Evolutionary conservation across 495 filamentous ascomycete species (phyloP), one percentile per base, ranked within the genome.

Genomic region (Niebla homalea): DNA sequence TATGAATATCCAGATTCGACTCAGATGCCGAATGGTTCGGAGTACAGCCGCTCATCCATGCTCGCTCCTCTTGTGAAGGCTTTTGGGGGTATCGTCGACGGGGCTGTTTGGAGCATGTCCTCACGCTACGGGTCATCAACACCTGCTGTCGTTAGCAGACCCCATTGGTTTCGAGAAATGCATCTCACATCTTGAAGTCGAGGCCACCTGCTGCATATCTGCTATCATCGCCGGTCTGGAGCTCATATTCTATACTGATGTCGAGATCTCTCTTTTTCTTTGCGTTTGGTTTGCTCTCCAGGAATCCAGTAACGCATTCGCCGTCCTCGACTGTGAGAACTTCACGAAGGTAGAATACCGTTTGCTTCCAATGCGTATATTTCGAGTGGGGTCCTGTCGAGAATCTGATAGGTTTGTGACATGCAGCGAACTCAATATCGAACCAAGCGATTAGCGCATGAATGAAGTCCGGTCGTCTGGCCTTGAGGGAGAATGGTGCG

Each of bases 371-470:
- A 74, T 93, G 87, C 14, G 87, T 93, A 63, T 90, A 90, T 71
- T 87, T 89, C 56, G 86, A 84, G 60, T 93, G 87, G 18, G 87
- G 87, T 12, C 87, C 87, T 29, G 87, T 93, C 36, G 83, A 88
- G 69, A 93, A 93, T 54, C 70, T 70, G 61, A 89, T 80, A 10
- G 83, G 81, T 70, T 88, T 86, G 67, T 89, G 88, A 73, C 90
- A 96, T 26, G 88, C 87, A 35, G 85, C 86, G 69, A 98, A 98
- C 54, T 94, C 89, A 57, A 95, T 97, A 64, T 98, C 92, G 71
- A 98, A 98, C 87, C 93, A 97, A 29, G 94, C 83, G 44, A 98
- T 93, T 36, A 98, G 73, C 20, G 88, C 92, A 64, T 98, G 93
- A 52, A 98, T 76, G 68, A 88, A 94, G 68, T 97, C 93, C 59